Evolutionary conservation across 2,329 filamentous ascomycete species (phyloP).

Genomic region (Cytospora schulzeri): DNA sequence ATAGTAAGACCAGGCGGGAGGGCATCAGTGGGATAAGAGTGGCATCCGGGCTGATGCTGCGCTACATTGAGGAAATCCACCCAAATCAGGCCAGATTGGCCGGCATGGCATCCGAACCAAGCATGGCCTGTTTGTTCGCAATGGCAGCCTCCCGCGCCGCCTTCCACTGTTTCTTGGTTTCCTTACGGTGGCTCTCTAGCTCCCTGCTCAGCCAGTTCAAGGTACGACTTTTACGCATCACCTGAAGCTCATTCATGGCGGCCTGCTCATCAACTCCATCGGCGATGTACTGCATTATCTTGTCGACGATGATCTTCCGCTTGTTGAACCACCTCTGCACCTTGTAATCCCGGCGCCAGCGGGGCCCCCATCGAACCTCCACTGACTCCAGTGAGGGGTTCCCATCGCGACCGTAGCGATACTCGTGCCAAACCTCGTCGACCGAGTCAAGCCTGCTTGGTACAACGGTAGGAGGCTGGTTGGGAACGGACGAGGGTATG

Average conservation of each 20-base stretch:
- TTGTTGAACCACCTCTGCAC: constrained; percentile 43
- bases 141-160: constrained; percentile 28
- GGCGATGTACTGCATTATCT: constrained; percentile 41
- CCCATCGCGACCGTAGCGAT: constrained; percentile 40
- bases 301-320: constrained; percentile 44
- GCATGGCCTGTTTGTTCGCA: constrained; percentile 24
- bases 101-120: constrained; percentile 3
- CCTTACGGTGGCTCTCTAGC: constrained; percentile 41
- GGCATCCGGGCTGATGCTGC: too few relatives aligned
- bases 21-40: too few relatives aligned
- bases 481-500: constrained; percentile 17
- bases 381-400: constrained; percentile 41
- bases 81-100: background rate
- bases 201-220: constrained; percentile 43
- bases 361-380: constrained; percentile 39
- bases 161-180: constrained; percentile 31
- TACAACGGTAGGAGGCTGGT: constrained; percentile 39
- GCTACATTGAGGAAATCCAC: too few relatives aligned
- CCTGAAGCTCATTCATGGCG: constrained; percentile 41
- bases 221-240: constrained; percentile 39
- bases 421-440: constrained; percentile 42
- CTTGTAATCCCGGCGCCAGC: constrained; percentile 42
- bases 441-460: constrained; percentile 40
- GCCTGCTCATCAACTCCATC: constrained; percentile 41
- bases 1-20: too few relatives aligned